These are phyloP conservation scores for Circinella minor DNA, from an alignment of 371 early-diverging fungal species.

Conservation along the genomic window DNA sequence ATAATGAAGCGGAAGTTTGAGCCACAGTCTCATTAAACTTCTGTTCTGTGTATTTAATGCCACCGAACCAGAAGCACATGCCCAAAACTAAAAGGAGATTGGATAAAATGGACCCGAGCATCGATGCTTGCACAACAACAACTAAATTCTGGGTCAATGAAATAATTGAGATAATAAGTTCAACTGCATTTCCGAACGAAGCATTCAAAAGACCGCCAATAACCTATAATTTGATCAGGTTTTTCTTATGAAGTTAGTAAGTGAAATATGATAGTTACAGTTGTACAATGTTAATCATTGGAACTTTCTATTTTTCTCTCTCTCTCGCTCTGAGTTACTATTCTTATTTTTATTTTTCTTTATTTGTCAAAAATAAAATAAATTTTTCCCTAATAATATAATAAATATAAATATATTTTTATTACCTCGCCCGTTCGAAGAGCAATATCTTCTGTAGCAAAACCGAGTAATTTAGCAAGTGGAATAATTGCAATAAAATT, in stretches of 20 bases:
- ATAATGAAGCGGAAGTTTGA: constrained; percentile 77
- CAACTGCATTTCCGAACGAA: constrained; percentile 87
- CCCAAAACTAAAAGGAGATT: constrained; percentile 81
- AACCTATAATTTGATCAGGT: constrained; percentile 39
- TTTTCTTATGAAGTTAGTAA: background rate
- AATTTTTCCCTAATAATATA: no score
- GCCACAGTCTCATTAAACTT: constrained; percentile 80
- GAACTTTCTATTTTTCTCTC: no score
- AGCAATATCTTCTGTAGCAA: constrained; percentile 71
- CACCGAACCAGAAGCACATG: constrained; percentile 83
- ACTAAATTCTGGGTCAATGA: constrained; percentile 78
- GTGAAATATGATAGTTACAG: background rate
- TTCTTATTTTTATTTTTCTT: background rate
- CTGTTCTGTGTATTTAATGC: constrained; percentile 70
- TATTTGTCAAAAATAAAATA: background rate
- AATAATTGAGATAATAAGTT: constrained; percentile 79
- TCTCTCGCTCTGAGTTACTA: background rate
- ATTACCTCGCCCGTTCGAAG: constrained; percentile 62
- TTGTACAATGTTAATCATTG: background rate
- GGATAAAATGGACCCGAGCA: constrained; percentile 87
- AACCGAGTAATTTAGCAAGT: constrained; percentile 70
- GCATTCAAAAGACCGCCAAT: constrained; percentile 91
- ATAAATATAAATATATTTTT: no score
- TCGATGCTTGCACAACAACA: constrained; percentile 84
- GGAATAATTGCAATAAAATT: constrained; percentile 93